Conservation (phyloP, 495 filamentous ascomycete genomes). For the Hyaloscypha variabilis region DNA sequence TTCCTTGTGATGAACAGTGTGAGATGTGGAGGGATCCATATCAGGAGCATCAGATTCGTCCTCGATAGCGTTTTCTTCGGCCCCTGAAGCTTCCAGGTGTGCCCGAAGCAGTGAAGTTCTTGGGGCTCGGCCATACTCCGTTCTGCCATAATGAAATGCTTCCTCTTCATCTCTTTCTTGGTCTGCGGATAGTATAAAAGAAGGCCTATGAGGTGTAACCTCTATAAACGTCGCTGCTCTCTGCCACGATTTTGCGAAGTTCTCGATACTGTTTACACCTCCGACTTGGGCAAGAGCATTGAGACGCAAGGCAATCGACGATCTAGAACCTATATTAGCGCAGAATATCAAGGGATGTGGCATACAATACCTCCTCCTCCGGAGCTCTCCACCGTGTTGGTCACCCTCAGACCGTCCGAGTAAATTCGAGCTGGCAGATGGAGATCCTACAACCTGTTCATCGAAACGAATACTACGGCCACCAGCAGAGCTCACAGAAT, state of each 20-base stretch:
- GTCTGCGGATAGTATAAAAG: constrained; percentile 63
- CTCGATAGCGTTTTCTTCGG: constrained; percentile 26
- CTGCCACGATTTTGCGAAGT: constrained; percentile 93
- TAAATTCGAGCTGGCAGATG: constrained; percentile 17
- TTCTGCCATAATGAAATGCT: constrained; percentile 38
- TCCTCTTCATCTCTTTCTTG: constrained; percentile 23
- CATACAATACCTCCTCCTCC: constrained; percentile 26
- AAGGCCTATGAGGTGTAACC: constrained; percentile 73
- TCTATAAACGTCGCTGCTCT: constrained; percentile 88
- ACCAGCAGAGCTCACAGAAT: constrained; percentile 37
- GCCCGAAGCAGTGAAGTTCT: constrained; percentile 50
- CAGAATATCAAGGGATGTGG: not conserved
- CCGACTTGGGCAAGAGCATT: constrained; percentile 74
- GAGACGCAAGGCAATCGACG: constrained; percentile 76
- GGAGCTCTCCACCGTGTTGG: constrained; percentile 19
- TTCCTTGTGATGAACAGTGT: constrained; percentile 41
- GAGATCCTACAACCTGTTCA: constrained; percentile 17
- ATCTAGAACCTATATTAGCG: constrained; percentile 40
- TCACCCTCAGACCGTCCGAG: constrained; percentile 7
- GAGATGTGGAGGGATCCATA: constrained; percentile 1
- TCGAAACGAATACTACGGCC: constrained; percentile 40
- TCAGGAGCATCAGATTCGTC: constrained; percentile 26
- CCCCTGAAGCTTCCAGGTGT: constrained; percentile 39
- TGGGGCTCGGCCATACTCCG: constrained; percentile 39
- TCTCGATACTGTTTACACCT: constrained; percentile 91